A percentile compares a stretch with the other conserved stretches of the same genome.
Conservation (phyloP, 495 filamentous ascomycete species). For the Xylaria scruposa region DNA sequence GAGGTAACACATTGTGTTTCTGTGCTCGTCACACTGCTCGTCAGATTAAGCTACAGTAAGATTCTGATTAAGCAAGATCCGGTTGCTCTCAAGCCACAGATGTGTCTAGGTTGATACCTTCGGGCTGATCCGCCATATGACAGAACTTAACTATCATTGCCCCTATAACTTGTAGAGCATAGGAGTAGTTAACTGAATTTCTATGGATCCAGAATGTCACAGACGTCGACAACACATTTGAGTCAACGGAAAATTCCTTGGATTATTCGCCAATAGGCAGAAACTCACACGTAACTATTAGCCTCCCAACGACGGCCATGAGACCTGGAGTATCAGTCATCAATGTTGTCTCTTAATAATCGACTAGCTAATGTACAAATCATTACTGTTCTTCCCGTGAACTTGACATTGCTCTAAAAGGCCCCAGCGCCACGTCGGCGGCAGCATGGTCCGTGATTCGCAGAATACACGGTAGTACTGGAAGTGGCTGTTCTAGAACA, state of each 20-base stretch:
- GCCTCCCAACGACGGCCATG: neutral
- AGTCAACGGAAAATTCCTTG: neutral
- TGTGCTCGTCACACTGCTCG: neutral
- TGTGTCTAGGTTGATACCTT: neutral
- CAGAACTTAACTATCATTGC: neutral
- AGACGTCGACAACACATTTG: neutral
- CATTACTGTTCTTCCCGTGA: conserved; percentile 15
- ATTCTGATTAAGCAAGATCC: neutral
- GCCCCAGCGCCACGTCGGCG: neutral
- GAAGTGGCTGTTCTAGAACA: conserved; percentile 12
- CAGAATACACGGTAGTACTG: neutral
- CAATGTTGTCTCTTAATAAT: neutral
- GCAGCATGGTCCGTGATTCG: conserved; percentile 7
- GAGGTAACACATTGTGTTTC: neutral
- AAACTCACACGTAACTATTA: neutral
- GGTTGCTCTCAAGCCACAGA: neutral
- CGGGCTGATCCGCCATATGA: neutral
- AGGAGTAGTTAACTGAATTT: neutral
- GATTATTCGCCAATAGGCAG: neutral
- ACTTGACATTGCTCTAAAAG: neutral
- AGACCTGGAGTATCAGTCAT: neutral
- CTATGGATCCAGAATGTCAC: neutral
- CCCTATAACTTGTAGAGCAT: neutral
- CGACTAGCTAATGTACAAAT: neutral
- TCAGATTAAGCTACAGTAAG: conserved; percentile 3